Evolutionary conservation across 1,139 yeast species (phyloP), one percentile per base, ranked within the genome.

Genomic region (Saccharomycopsis crataegensis): DNA sequence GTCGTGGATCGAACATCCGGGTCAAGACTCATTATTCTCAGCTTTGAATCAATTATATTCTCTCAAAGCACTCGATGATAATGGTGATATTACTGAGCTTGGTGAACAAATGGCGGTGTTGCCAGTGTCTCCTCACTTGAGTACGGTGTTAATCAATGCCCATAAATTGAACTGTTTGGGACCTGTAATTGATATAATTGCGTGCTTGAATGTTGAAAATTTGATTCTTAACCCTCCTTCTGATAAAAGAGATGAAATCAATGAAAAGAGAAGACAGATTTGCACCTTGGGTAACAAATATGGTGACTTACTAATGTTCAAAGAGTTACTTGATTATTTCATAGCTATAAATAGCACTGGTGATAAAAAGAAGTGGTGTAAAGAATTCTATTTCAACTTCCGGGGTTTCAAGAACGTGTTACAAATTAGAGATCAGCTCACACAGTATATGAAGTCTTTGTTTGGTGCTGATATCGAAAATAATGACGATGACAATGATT

Each of bases 1-100:
- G 91, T 76, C 87, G 14, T 93, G 98, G 98, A 74, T 94, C 49
- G 96, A 93, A 64, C 79, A 86, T 59, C 99, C 99, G 0, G 91
- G 94, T 1, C 77, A 80, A 60, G 86, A 83, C 12, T 78, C 97
- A 0, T 75, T 93, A 41, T 67, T 86, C 17, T 74, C 90, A 56
- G 96, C 96, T 0, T 73, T 93, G 54, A 80, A 83, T 56, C 86
- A 90, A 49, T 75, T 94, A 47, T 88, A 85, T 65, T 77, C 89
- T 3, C 72, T 93, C 48, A 83, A 83, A 2, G 98, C 99, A 0
- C 72, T 93, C 51, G 81, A 87, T 65, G 87, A 85, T 60, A 62
- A 67, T 1, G 98, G 98, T 0, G 71, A 77, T 37, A 82, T 93
- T 57, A 93, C 98, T 0, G 67, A 74, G 1, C 69, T 87, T 44